Evolutionary conservation across 148 eudicot genomes (phyloP), one percentile per base, ranked within the genome.

Genomic region (Cornus florida): DNA sequence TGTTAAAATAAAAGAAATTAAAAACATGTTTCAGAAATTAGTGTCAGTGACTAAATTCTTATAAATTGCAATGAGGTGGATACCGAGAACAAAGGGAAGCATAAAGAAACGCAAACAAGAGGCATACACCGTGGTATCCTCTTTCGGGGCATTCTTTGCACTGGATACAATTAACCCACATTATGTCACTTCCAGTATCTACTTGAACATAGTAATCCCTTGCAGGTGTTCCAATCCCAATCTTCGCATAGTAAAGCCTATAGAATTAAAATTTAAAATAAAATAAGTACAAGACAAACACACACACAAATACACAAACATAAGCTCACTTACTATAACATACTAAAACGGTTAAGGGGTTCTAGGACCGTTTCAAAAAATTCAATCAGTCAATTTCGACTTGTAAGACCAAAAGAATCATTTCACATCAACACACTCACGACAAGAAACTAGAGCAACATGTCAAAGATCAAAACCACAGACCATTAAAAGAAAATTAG

Each of bases 111-210:
- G 7, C 57, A 76, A 20, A 32, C 20, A 16, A 79, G 79, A 75
- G 12, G 13, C 90, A 84, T 92, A 96, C 99, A 71, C 93, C 97
- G 74, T 82, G 92, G 79, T 96, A 92, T 68, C 99, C 97, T 82
- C 89, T 89, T 78, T 81, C 86, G 28, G 99, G 99, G 78, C 99
- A 95, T 70, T 92, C 89, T 14, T n/a, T 72, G 83, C 99, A 95
- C 77, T 91, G 88, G 80, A 93, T 88, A 87, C 99, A 93, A 82
- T 95, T 95, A 71, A 95, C 93, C 99, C 99, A 95, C 79, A 91
- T 92, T 70, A 93, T 92, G 77, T 93, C 98, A 82, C 87, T 93
- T 76, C 99, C 99, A 31, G 99, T 95, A 76, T 95, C 99, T 48
- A 95, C 99, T 91, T 95, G 99, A 87, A 95, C 92, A 81, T 88